Evolutionary conservation across 1,284 basidiomycete genomes (phyloP).

Genomic region (Papiliotrema terrestris): DNA sequence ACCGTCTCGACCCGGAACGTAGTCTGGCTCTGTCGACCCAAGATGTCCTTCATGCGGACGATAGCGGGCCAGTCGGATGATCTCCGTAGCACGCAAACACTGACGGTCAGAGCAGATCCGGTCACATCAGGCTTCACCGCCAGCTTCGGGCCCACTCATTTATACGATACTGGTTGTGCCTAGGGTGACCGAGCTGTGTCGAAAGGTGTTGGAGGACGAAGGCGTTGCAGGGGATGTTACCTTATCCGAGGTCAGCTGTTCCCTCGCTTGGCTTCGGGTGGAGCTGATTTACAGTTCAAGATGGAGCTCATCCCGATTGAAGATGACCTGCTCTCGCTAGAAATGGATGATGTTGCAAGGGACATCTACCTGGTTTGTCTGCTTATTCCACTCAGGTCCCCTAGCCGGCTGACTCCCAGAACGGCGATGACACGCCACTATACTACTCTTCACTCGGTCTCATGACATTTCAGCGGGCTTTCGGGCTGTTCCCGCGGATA

Average conservation of each 20-base stretch:
- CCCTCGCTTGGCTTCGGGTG: not conserved
- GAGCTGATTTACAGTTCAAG: constrained; percentile 57
- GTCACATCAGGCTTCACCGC: constrained; percentile 59
- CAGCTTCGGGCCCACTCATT: constrained; percentile 47
- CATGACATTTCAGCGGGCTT: constrained; percentile 77
- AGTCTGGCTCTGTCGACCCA: constrained; percentile 88
- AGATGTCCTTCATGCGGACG: constrained; percentile 77
- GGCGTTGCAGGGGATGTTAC: constrained; percentile 86
- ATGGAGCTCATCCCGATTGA: constrained; percentile 91
- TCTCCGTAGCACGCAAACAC: not conserved
- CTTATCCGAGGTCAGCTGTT: constrained; percentile 58
- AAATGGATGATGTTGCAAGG: constrained; percentile 75
- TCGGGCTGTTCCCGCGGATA: constrained; percentile 86
- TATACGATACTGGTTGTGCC: constrained; percentile 91
- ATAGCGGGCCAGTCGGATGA: constrained; percentile 67
- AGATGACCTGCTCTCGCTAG: constrained; percentile 83
- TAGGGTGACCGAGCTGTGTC: constrained; percentile 77
- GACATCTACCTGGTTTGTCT: constrained; percentile 73
- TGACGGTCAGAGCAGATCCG: constrained; percentile 75
- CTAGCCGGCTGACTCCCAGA: constrained; percentile 52
- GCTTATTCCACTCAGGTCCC: not conserved
- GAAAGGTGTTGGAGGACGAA: constrained; percentile 79
- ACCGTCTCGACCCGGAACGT: constrained; percentile 81
- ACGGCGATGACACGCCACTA: constrained; percentile 88
- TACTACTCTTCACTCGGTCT: constrained; percentile 87